These are phyloP conservation scores for Penicillium sp. DNA, from an alignment of 2,329 filamentous ascomycete genomes.

Conservation along the genomic window DNA sequence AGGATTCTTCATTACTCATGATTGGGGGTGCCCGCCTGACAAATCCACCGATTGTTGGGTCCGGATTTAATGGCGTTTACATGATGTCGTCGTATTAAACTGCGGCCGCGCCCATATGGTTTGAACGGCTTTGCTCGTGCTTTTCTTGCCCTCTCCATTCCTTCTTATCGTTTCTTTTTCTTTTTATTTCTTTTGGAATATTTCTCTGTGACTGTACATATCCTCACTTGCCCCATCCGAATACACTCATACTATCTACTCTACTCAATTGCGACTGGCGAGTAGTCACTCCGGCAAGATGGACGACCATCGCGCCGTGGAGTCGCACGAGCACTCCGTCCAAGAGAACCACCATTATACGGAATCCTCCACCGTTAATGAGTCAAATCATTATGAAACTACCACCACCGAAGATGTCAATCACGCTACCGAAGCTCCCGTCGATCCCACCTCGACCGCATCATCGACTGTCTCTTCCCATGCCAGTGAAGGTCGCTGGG, in stretches of 20 bases:
- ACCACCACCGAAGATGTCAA: conserved; percentile 7
- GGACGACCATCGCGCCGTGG: conserved; percentile 23
- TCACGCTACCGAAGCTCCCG: conserved; percentile 8
- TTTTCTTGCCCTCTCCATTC: neutral
- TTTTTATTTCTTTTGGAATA: neutral
- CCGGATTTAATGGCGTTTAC: conserved; percentile 20
- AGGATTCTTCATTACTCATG: neutral
- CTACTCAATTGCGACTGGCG: conserved; percentile 11
- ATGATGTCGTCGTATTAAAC: neutral
- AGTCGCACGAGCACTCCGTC: conserved; percentile 11
- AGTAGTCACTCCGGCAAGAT: conserved; percentile 23
- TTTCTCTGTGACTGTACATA: conserved; percentile 15
- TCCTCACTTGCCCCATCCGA: conserved; percentile 1
- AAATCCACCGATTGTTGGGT: conserved; percentile 15
- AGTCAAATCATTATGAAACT: conserved; percentile 4
- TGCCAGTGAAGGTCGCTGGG: conserved; percentile 61
- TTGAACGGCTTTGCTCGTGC: neutral
- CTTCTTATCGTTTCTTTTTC: neutral
- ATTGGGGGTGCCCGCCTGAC: conserved; percentile 8
- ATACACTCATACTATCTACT: conserved; percentile 16
- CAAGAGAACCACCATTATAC: conserved; percentile 5
- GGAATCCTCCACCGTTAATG: neutral
- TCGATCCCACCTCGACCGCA: conserved; percentile 14
- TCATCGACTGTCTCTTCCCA: conserved; percentile 24
- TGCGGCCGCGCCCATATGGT: neutral